Percentiles rank a stretch among this genome's conserved stretches.
Evolutionary conservation across 768 basidiomycete species (phyloP).

Genomic region (Amanita muscaria): DNA sequence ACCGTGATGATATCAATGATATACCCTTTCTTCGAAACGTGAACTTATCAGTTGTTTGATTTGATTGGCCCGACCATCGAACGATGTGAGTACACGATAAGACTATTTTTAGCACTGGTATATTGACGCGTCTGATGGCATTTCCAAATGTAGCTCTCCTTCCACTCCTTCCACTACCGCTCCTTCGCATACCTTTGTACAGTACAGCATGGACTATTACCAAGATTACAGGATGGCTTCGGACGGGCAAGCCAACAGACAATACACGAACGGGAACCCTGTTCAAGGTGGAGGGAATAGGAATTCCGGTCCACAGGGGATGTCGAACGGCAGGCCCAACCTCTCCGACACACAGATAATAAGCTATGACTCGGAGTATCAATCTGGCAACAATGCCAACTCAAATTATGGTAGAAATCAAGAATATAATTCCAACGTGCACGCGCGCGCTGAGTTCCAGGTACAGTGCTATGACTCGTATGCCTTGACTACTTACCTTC

Average conservation of each 20-base stretch:
- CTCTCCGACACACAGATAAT: background rate
- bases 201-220: conserved; percentile 1
- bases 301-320: conserved; percentile 1
- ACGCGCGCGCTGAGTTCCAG: background rate
- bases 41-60: too few species aligned
- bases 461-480: background rate
- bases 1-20: too few species aligned
- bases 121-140: too few species aligned
- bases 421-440: too few species aligned
- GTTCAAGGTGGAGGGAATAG: conserved; percentile 1
- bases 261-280: background rate
- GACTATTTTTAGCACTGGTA: too few species aligned
- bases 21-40: too few species aligned
- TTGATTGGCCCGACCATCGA: too few species aligned
- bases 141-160: background rate
- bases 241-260: conserved; percentile 1
- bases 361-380: background rate
- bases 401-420: background rate
- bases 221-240: background rate
- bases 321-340: conserved; percentile 1
- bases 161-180: conserved; percentile 1
- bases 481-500: conserved; percentile 4
- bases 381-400: background rate
- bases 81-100: too few species aligned
- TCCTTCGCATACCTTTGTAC: background rate